phyloP scores from a whole-genome alignment of 495 filamentous ascomycete species.

The Sabuloglossum arenarium region DNA sequence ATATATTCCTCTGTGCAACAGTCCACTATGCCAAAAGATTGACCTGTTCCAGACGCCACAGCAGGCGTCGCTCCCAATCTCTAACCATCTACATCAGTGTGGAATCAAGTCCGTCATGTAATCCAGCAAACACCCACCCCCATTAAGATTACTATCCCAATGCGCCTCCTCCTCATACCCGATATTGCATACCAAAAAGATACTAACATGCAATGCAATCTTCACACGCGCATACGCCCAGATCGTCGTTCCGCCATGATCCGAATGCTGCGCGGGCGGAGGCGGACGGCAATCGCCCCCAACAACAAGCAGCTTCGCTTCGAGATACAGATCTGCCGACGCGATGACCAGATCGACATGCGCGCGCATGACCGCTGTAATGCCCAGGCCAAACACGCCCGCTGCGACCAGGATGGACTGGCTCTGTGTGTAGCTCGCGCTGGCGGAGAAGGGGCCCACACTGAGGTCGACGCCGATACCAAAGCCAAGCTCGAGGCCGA shows the following conservation, averaged over 20 bases:
- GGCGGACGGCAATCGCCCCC: not conserved
- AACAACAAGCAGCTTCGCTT: not conserved
- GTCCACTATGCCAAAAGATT: too few species aligned
- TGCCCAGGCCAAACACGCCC: not conserved
- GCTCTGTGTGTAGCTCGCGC: not conserved
- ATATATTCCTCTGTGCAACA: too few species aligned
- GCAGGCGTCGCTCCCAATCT: too few species aligned
- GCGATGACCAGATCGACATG: not conserved
- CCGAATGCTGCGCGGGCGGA: too few species aligned
- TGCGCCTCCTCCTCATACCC: not conserved
- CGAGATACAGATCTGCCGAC: not conserved
- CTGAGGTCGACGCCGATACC: not conserved
- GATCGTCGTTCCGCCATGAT: not conserved
- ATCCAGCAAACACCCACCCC: not conserved
- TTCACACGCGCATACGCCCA: not conserved
- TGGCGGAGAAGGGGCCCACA: not conserved
- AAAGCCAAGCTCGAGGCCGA: not conserved
- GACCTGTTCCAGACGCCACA: too few species aligned
- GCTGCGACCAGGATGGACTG: not conserved
- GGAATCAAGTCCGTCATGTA: too few species aligned
- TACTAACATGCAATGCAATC: not conserved
- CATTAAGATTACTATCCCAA: not conserved
- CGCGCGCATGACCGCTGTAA: not conserved
- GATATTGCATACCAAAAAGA: not conserved
- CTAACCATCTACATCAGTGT: too few species aligned